Conservation (phyloP, 768 basidiomycete genomes). For the Plicaturopsis crispa region DNA sequence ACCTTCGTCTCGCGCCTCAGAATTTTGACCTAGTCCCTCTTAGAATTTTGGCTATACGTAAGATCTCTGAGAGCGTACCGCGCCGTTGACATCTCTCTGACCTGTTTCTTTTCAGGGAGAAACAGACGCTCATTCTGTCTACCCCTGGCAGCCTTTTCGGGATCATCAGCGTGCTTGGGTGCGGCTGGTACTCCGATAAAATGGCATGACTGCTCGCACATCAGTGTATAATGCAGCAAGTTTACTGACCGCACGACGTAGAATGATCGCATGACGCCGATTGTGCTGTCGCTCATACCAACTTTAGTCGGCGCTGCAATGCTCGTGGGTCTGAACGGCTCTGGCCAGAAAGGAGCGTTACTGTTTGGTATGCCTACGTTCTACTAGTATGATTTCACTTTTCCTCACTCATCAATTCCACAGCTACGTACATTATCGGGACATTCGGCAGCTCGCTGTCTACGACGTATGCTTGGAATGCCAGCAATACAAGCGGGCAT, state of each 20-base stretch:
- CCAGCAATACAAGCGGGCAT: conserved; percentile 55
- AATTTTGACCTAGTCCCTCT: no score
- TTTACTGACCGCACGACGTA: no score
- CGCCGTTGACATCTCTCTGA: no score
- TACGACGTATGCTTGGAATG: conserved; percentile 56
- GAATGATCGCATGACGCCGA: conserved; percentile 56
- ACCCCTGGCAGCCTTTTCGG: conserved; percentile 49
- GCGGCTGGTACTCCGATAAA: conserved; percentile 61
- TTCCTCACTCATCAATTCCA: conserved; percentile 1
- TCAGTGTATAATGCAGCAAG: no score
- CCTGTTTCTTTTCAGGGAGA: conserved; percentile 33
- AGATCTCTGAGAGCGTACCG: no score
- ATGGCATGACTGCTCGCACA: conserved; percentile 32
- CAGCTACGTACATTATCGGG: conserved; percentile 42
- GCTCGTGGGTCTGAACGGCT: conserved; percentile 45
- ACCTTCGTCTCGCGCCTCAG: no score
- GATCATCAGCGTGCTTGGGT: conserved; percentile 37
- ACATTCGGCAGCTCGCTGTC: conserved; percentile 55
- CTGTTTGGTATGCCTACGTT: conserved; percentile 39
- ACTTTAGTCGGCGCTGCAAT: conserved; percentile 51
- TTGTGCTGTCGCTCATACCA: conserved; percentile 48
- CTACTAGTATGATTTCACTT: neutral
- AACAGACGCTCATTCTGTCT: conserved; percentile 51
- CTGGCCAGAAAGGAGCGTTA: conserved; percentile 40
- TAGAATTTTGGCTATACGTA: conserved; percentile 47